Evolutionary conservation across 2,329 filamentous ascomycete species (phyloP).

Genomic region (Aspergillus costaricaensis): DNA sequence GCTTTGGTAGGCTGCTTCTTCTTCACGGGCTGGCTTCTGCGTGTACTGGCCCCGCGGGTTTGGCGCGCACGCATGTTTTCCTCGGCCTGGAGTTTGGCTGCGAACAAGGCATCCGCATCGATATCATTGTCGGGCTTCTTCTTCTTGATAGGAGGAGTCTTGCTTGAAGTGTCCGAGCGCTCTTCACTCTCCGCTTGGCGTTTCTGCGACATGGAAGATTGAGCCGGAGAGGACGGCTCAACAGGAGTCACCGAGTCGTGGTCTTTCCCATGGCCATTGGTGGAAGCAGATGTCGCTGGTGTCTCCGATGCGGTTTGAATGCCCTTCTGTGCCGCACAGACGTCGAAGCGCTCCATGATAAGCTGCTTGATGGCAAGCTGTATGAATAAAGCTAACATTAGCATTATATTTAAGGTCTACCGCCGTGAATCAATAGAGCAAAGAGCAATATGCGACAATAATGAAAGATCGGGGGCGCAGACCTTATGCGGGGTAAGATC

Average conservation of each 20-base stretch:
- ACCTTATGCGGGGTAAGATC: slow-evolving; percentile 66
- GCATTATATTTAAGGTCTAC: slow-evolving; percentile 7
- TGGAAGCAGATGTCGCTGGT: slow-evolving; percentile 7
- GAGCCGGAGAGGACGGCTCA: slow-evolving; percentile 34
- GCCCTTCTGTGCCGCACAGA: slow-evolving; percentile 55
- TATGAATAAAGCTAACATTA: slow-evolving; percentile 16
- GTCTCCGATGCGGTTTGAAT: slow-evolving; percentile 36
- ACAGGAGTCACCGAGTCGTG: slow-evolving; percentile 26
- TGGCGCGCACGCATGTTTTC: slow-evolving; percentile 76
- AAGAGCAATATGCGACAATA: slow-evolving; percentile 14
- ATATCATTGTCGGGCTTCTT: slow-evolving; percentile 61
- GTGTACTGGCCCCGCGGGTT: slow-evolving; percentile 70
- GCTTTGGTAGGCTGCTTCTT: slow-evolving; percentile 57
- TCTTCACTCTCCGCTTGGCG: slow-evolving; percentile 46
- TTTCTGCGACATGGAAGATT: slow-evolving; percentile 43
- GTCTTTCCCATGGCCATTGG: slow-evolving; percentile 39
- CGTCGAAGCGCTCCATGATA: slow-evolving; percentile 74
- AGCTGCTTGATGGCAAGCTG: slow-evolving; percentile 70
- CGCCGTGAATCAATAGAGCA: background rate
- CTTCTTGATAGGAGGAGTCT: slow-evolving; percentile 59
- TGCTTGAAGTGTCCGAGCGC: slow-evolving; percentile 40
- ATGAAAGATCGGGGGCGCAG: slow-evolving; percentile 19
- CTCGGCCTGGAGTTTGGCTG: slow-evolving; percentile 86
- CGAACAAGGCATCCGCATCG: slow-evolving; percentile 83
- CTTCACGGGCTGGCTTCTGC: slow-evolving; percentile 61